phyloP scores from a whole-genome alignment of 164 flowering plant genomes.

The Sedum album region DNA sequence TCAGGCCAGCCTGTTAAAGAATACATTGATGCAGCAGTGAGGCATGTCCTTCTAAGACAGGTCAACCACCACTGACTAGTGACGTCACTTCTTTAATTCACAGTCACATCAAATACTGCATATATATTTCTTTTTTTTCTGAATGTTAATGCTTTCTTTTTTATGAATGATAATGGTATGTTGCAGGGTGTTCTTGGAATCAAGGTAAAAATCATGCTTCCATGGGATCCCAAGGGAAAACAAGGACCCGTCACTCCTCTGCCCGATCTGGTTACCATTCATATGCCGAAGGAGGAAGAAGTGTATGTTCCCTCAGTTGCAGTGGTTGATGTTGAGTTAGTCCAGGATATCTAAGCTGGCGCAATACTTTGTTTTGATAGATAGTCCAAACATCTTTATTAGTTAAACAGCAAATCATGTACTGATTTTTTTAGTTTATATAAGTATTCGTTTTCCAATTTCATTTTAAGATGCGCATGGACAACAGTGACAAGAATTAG shows the following conservation, averaged over 20 bases:
- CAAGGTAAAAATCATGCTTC: slow-evolving; percentile 28
- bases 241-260: slow-evolving; percentile 26
- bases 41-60: slow-evolving; percentile 1
- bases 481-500: too few species aligned
- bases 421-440: too few species aligned
- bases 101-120: background rate
- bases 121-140: too few species aligned
- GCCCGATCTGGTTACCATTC: slow-evolving; percentile 27
- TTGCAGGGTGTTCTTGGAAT: slow-evolving; percentile 28
- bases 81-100: background rate
- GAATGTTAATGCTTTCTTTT: background rate
- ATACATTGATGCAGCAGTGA: background rate
- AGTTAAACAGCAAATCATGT: too few species aligned
- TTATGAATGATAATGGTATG: background rate
- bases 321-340: background rate
- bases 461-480: too few species aligned
- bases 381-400: too few species aligned
- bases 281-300: slow-evolving; percentile 23
- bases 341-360: background rate
- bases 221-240: slow-evolving; percentile 29
- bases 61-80: background rate
- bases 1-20: slow-evolving; percentile 1
- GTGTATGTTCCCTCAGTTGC: background rate
- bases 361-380: too few species aligned
- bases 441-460: too few species aligned